Base-by-base conservation (phyloP, 2,329 filamentous ascomycete species). In the Colletotrichum sp. region DNA sequence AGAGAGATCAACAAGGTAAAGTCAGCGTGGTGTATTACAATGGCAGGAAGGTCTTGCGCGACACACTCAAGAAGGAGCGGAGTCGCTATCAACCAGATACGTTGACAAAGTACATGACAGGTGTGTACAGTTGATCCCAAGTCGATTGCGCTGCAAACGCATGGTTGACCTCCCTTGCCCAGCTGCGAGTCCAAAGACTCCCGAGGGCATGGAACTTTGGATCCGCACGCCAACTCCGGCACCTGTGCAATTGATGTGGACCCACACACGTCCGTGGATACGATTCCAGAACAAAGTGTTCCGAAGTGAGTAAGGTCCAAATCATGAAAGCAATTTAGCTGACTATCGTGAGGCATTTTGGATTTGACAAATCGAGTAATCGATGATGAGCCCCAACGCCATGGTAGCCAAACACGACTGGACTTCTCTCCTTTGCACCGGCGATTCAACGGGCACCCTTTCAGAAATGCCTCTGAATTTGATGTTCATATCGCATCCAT, bases 221-320 rank as follows among this genome's bases (percentile, higher is more conserved):
- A 10, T 58, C 14, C 14, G 55, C 55, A 28, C 55, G n/a, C 55
- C 55, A 58, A 56, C 4, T 56, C 55, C 52, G 0, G 2, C 7
- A 10, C 55, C 55, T 26, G 6, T 1, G 7, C 24, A 58, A 3
- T 2, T 0, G 0, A 14, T 0, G 0, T 58, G 55, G 24, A 0
- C 13, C 0, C 4, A 18, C 0, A 16, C 55, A 0, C 55, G 28
- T 2, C 55, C 55, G 0, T 58, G 55, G 55, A 0, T 18, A 3
- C 7, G 4, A 6, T 58, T 58, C 2, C 55, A 58, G 0, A 0
- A 26, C 0, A 18, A 0, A 0, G 0, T 9, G 0, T 58, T 26
- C 2, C 4, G 24, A 5, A 0, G 55, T 58, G 21, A 28, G 52
- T 26, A 26, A 24, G 2, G 3, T 24, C 21, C 21, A 24, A 24